Conservation (phyloP, 768 basidiomycete species). For the Baorangia bicolor region DNA sequence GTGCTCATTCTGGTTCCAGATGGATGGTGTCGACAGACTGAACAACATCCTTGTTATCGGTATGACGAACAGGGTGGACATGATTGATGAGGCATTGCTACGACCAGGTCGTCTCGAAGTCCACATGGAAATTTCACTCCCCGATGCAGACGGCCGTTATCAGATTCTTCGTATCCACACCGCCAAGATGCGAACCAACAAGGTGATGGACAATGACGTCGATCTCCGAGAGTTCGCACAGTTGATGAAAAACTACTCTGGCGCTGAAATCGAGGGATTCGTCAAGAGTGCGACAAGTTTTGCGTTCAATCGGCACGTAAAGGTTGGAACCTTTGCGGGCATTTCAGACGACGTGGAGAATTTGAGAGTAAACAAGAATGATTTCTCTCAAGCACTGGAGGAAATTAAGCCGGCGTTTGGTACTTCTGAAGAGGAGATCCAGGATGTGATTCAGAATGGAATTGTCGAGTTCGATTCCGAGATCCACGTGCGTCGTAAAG, state of each 20-base stretch:
- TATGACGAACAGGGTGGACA: conserved; percentile 97
- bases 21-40: conserved; percentile 98
- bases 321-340: conserved; percentile 96
- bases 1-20: conserved; percentile 47
- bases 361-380: conserved; percentile 78
- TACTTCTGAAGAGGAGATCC: conserved; percentile 94
- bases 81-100: conserved; percentile 98
- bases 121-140: conserved; percentile 98
- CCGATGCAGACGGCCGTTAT: conserved; percentile 86
- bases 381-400: conserved; percentile 88
- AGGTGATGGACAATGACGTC: conserved; percentile 86
- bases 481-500: conserved; percentile 57
- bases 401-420: conserved; percentile 97
- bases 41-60: conserved; percentile 99
- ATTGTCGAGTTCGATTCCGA: conserved; percentile 83
- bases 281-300: conserved; percentile 99
- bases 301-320: conserved; percentile 96
- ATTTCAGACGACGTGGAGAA: conserved; percentile 96
- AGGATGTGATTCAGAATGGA: conserved; percentile 91
- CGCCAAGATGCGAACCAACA: conserved; percentile 86
- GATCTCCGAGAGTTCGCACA: conserved; percentile 78
- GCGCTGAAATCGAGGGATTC: conserved; percentile 93
- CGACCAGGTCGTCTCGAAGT: conserved; percentile 99
- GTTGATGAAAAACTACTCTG: conserved; percentile 94
- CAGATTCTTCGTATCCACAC: conserved; percentile 98